Evolutionary conservation across 352 stramenopile genomes (phyloP).

Genomic region (Pythium volutum): DNA sequence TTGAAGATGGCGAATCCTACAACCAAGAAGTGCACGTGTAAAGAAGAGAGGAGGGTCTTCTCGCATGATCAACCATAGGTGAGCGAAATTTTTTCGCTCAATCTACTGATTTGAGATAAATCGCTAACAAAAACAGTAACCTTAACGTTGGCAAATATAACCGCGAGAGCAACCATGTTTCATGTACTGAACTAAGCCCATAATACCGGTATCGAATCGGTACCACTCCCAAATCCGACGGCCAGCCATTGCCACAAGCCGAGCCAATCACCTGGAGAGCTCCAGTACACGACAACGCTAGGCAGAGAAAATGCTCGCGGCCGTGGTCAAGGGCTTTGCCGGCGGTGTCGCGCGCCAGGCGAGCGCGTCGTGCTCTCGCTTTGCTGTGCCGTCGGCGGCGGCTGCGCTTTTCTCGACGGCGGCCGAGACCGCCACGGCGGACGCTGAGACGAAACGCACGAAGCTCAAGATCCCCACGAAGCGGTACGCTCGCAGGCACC

Average conservation of each 20-base stretch:
- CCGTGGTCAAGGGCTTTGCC: conserved; percentile 52
- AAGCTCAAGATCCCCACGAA: conserved; percentile 85
- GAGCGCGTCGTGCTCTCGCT: conserved; percentile 4
- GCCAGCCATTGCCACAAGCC: conserved; percentile 16
- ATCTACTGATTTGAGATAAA: conserved; percentile 1
- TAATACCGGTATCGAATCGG: conserved; percentile 15
- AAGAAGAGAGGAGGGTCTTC: neutral
- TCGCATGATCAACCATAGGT: neutral
- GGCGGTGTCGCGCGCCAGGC: conserved; percentile 29
- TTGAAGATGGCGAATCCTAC: conserved; percentile 43
- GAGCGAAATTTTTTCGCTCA: too few relatives aligned
- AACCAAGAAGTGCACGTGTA: conserved; percentile 36
- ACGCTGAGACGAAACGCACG: conserved; percentile 39
- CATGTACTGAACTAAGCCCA: neutral
- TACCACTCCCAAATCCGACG: conserved; percentile 7
- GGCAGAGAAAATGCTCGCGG: conserved; percentile 43
- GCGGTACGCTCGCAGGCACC: conserved; percentile 27
- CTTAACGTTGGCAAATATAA: neutral
- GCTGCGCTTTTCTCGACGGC: conserved; percentile 42
- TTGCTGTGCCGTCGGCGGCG: conserved; percentile 27
- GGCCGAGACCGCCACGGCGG: conserved; percentile 6
- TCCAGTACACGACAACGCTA: conserved; percentile 1
- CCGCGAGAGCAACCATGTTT: neutral
- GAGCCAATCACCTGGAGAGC: conserved; percentile 3
- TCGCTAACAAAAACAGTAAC: neutral